Evolutionary conservation across 805 yeast species (phyloP), one percentile per base, ranked within the genome.

Genomic region (Candida nitratophila): DNA sequence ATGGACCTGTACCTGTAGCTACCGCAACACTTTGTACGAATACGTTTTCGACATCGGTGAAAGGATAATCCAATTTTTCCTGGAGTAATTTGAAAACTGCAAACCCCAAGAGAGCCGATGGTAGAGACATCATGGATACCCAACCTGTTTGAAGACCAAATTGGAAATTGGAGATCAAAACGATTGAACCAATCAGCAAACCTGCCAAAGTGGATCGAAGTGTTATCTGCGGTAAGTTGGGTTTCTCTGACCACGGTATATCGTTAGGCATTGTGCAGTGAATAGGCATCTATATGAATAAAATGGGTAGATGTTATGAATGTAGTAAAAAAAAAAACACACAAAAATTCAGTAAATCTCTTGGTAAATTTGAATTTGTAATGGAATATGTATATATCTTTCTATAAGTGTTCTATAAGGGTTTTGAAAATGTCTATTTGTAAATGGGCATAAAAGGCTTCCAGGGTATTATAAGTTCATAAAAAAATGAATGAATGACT

Each of bases 41-140:
- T 5, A 91, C 98, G 55, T 89, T 91, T 58, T 93, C 98, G n/a
- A 87, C 96, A 50, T 88, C 96, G 0, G 93, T 77, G 55, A 79
- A 78, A 1, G 81, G 80, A 32, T 62, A 63, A 7, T 53, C 50
- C 12, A 72, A 44, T 4, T 50, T 44, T 1, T 50, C 41, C 21
- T 70, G 69, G 2, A 83, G 53, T 4, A 78, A 65, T 53, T 81
- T 86, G 69, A 90, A 91, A 17, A 85, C 68, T 0, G 96, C 84
- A 60, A 80, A 90, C 0, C 95, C 96, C 22, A 91, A 64, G 42
- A 91, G 64, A 0, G 98, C 96, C 4, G 96, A 83, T 0, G 99
- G 98, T 44, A 91, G 69, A 20, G 96, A 86, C 99, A 91, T 93
- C 99, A 91, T 91, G 11, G 96, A 88, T 6, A 93, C 96, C 99